Conservation (phyloP, 805 yeast species). For the Metschnikowia kofuensis region DNA sequence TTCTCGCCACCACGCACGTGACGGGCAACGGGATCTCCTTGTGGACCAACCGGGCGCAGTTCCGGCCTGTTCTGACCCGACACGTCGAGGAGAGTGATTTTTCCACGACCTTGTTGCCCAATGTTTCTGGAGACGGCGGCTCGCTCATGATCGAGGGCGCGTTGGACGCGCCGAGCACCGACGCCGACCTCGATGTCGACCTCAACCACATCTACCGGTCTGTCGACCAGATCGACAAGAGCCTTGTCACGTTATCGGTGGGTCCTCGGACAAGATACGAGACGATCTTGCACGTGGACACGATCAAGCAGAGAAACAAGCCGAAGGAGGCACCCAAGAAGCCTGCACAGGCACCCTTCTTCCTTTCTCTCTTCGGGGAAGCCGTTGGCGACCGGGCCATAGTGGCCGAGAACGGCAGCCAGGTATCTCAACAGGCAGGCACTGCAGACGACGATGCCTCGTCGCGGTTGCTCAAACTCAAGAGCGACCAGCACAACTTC, state of each 20-base stretch:
- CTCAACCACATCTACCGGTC: conserved; percentile 46
- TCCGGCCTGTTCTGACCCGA: conserved; percentile 69
- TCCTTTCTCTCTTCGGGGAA: conserved; percentile 64
- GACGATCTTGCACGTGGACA: conserved; percentile 77
- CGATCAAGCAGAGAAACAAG: conserved; percentile 81
- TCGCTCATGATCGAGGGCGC: conserved; percentile 75
- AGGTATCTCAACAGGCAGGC: neutral
- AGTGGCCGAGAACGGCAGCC: conserved; percentile 38
- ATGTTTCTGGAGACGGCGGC: conserved; percentile 76
- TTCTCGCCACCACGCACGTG: conserved; percentile 90
- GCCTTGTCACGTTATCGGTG: conserved; percentile 68
- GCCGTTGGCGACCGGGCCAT: conserved; percentile 69
- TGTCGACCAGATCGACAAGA: conserved; percentile 57
- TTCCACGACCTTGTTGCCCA: conserved; percentile 61
- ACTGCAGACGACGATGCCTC: conserved; percentile 18
- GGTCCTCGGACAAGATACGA: conserved; percentile 77
- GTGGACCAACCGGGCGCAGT: conserved; percentile 92
- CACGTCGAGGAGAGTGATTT: conserved; percentile 77
- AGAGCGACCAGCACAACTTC: conserved; percentile 44
- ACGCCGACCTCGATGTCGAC: conserved; percentile 23
- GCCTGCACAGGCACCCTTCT: conserved; percentile 78
- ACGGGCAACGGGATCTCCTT: conserved; percentile 83
- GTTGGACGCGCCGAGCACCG: conserved; percentile 41
- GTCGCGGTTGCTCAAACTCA: conserved; percentile 33
- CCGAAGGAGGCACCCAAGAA: conserved; percentile 87